Conservation (phyloP, 2,329 filamentous ascomycete species). For the Penicillium sp. region DNA sequence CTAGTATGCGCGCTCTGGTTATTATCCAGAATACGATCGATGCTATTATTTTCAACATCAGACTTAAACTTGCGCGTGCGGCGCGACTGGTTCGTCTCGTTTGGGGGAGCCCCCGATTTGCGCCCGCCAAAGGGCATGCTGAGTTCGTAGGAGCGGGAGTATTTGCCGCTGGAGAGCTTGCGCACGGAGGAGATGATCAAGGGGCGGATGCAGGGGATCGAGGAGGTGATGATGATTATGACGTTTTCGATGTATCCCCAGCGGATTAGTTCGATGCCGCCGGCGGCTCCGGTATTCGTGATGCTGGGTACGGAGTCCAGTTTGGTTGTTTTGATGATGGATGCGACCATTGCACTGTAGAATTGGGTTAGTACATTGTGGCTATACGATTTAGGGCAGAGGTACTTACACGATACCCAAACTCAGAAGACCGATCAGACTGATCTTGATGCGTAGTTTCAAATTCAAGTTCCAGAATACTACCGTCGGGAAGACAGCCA, state of each 20-base stretch:
- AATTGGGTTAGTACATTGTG: slow-evolving; percentile 1
- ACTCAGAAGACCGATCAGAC: slow-evolving; percentile 30
- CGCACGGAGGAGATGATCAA: slow-evolving; percentile 33
- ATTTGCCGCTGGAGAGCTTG: slow-evolving; percentile 29
- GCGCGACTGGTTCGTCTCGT: slow-evolving; percentile 20
- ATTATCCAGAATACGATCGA: slow-evolving; percentile 28
- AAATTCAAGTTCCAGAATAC: slow-evolving; percentile 35
- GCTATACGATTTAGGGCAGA: background rate
- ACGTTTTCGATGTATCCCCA: slow-evolving; percentile 33
- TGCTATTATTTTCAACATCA: slow-evolving; percentile 23
- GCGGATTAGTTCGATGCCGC: slow-evolving; percentile 29
- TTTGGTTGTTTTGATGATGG: slow-evolving; percentile 35
- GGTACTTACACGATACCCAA: slow-evolving; percentile 30
- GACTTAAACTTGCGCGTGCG: slow-evolving; percentile 14
- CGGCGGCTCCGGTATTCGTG: slow-evolving; percentile 28
- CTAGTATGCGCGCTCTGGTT: slow-evolving; percentile 13
- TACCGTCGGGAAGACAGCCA: slow-evolving; percentile 31
- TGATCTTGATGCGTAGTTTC: slow-evolving; percentile 30
- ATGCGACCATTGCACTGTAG: slow-evolving; percentile 33
- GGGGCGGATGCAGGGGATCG: slow-evolving; percentile 33
- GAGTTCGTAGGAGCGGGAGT: slow-evolving; percentile 32
- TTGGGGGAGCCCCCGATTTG: slow-evolving; percentile 11
- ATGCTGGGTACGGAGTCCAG: slow-evolving; percentile 27
- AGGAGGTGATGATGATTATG: slow-evolving; percentile 35
- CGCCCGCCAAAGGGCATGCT: slow-evolving; percentile 25